A percentile compares a stretch with the other conserved stretches of the same genome.
phyloP scores from a whole-genome alignment of 208 protist species.

The Crithidia brevicula region DNA sequence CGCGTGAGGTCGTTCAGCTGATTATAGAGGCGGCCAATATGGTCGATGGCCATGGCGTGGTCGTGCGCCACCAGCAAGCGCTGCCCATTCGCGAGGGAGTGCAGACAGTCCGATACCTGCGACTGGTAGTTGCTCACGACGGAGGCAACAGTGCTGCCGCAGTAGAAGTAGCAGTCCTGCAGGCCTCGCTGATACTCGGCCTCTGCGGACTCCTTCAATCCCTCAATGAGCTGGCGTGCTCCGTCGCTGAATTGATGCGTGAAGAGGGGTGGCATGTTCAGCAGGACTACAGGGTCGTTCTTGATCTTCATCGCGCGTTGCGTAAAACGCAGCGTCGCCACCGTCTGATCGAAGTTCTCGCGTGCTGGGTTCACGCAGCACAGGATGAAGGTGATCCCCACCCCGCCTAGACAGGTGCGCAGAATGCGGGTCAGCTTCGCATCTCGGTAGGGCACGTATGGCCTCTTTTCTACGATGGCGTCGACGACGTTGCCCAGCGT shows the following conservation, averaged over 20 bases:
- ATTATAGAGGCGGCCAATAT: conserved; percentile 65
- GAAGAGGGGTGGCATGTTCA: conserved; percentile 82
- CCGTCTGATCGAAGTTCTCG: conserved; percentile 90
- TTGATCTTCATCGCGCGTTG: conserved; percentile 91
- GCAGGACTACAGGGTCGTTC: conserved; percentile 86
- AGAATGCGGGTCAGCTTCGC: conserved; percentile 91
- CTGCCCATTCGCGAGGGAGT: conserved; percentile 74
- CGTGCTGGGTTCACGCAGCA: conserved; percentile 89
- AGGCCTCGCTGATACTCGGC: conserved; percentile 76
- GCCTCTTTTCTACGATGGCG: conserved; percentile 61
- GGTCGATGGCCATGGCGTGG: conserved; percentile 67
- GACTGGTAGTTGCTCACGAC: conserved; percentile 56
- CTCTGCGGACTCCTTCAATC: conserved; percentile 47
- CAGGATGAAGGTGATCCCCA: conserved; percentile 90
- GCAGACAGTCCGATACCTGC: conserved; percentile 70
- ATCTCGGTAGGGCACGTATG: conserved; percentile 88
- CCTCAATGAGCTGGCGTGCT: conserved; percentile 50
- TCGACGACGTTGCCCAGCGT: conserved; percentile 92
- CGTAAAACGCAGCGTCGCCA: conserved; percentile 83
- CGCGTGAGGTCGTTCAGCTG: conserved; percentile 52
- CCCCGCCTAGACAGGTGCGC: conserved; percentile 80
- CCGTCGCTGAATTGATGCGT: conserved; percentile 78
- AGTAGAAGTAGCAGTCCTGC: conserved; percentile 75
- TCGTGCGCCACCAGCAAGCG: conserved; percentile 84
- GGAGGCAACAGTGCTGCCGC: conserved; percentile 46